Evolutionary conservation across 2,329 filamentous ascomycete genomes (phyloP), one percentile per base, ranked within the genome.

Genomic region (Ambrosiella beaveri): DNA sequence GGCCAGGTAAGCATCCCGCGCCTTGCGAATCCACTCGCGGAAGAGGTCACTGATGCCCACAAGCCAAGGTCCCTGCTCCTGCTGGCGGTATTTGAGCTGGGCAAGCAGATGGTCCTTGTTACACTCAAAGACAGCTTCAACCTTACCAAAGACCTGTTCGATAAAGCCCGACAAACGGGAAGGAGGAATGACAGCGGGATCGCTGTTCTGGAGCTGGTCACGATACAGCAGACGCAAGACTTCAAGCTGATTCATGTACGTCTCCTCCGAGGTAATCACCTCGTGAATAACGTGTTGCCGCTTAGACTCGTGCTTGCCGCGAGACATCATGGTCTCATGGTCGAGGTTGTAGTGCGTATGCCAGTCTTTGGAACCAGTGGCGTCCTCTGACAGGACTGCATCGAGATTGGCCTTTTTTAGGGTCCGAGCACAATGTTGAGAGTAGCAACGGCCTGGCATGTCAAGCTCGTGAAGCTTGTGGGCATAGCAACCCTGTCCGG

Each of bases 11-110:
- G 88, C 85, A 1, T 78, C 74, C 68, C 85, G 88, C 38, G 93
- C 93, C 69, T 96, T 97, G 62, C 93, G 81, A 62, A 97, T 95
- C 93, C 93, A 98, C 71, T 98, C 93, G 60, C 93, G 78, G 74
- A 98, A 97, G 54, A 98, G 88, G 66, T 97, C 93, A 67, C 90
- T 96, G 71, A 96, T 96, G 2, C 93, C 93, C 11, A 80, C 76
- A 60, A 98, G 84, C 82, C 89, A 98, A 0, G 93, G 93, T 0
- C 93, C 93, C 71, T 98, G 91, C 67, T 97, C 93, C 65, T 93
- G 86, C 68, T 98, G 93, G 35, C 93, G 82, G 68, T 97, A 98
- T 67, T 97, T 97, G 65, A 98, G 79, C 68, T 96, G 91, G 1
- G 91, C 86, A 27, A 98, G 73, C 17, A 98, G 78, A 68, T 93